A percentile compares a stretch with the other conserved stretches of the same genome.
phyloP scores from a whole-genome alignment of 345 rosid genomes.

The Lepidium aucheri region DNA sequence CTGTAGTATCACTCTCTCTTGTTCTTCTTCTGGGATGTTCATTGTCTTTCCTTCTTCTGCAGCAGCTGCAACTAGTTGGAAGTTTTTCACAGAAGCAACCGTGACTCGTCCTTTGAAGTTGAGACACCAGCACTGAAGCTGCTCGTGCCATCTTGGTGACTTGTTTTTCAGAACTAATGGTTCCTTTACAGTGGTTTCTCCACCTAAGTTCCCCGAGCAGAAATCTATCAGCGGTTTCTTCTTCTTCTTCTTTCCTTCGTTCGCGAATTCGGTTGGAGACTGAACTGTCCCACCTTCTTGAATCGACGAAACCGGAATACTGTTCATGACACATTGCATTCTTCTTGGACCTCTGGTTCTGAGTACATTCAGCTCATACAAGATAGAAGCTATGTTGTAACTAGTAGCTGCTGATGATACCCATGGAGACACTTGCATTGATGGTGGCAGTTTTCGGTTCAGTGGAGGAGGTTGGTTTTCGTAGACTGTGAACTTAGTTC shows the following conservation, averaged over 20 bases:
- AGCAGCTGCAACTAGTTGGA: constrained; percentile 76
- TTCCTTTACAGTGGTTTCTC: constrained; percentile 19
- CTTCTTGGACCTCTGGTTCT: constrained; percentile 91
- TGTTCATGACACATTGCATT: constrained; percentile 66
- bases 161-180: constrained; percentile 72
- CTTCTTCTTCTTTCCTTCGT: constrained; percentile 41
- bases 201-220: constrained; percentile 32
- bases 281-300: constrained; percentile 58
- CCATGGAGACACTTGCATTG: constrained; percentile 40
- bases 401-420: constrained; percentile 32
- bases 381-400: constrained; percentile 42
- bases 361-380: constrained; percentile 74
- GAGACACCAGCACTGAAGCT: constrained; percentile 90
- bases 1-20: constrained; percentile 70
- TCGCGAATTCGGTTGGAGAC: constrained; percentile 42
- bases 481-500: constrained; percentile 74
- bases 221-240: constrained; percentile 34
- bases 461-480: constrained; percentile 60
- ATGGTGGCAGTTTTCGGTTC: constrained; percentile 31
- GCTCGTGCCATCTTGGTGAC: constrained; percentile 97
- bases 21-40: constrained; percentile 54
- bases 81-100: constrained; percentile 90
- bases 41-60: constrained; percentile 35
- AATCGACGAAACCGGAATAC: constrained; percentile 55
- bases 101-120: constrained; percentile 90